Evolutionary conservation across 2,329 filamentous ascomycete genomes (phyloP).

Genomic region (Fonsecaea pugnacius): DNA sequence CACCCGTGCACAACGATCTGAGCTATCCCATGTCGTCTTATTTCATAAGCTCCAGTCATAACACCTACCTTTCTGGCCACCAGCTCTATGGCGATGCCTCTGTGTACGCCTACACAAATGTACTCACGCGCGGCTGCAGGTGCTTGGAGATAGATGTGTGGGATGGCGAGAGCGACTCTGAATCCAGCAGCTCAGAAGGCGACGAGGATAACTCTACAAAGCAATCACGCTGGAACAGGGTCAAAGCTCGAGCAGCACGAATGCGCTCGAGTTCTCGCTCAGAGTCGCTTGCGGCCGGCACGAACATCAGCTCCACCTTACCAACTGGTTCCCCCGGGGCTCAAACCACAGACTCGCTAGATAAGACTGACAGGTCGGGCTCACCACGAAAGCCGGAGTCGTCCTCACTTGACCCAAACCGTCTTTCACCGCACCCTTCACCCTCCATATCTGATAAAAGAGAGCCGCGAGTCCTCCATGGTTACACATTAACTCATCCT

Average conservation of each 20-base stretch:
- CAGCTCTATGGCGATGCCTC: conserved; percentile 79
- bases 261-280: conserved; percentile 34
- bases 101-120: conserved; percentile 76
- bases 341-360: not conserved
- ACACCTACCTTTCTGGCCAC: conserved; percentile 87
- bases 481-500: conserved; percentile 83
- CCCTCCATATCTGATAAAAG: conserved; percentile 40
- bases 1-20: conserved; percentile 61
- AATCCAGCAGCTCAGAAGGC: conserved; percentile 39
- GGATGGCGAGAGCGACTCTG: conserved; percentile 66
- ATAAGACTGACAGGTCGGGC: not conserved
- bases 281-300: conserved; percentile 15
- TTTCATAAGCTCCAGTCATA: conserved; percentile 93
- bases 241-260: conserved; percentile 34
- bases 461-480: conserved; percentile 83
- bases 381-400: conserved; percentile 9
- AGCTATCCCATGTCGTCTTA: conserved; percentile 80
- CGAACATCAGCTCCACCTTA: not conserved
- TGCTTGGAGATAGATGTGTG: conserved; percentile 96
- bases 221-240: conserved; percentile 31
- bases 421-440: conserved; percentile 27
- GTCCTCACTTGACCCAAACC: conserved; percentile 10
- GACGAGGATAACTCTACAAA: conserved; percentile 32
- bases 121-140: conserved; percentile 75
- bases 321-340: not conserved